These are phyloP conservation scores for Aspergillus pseudonomiae DNA, from an alignment of 2,329 filamentous ascomycete genomes.

Conservation along the genomic window DNA sequence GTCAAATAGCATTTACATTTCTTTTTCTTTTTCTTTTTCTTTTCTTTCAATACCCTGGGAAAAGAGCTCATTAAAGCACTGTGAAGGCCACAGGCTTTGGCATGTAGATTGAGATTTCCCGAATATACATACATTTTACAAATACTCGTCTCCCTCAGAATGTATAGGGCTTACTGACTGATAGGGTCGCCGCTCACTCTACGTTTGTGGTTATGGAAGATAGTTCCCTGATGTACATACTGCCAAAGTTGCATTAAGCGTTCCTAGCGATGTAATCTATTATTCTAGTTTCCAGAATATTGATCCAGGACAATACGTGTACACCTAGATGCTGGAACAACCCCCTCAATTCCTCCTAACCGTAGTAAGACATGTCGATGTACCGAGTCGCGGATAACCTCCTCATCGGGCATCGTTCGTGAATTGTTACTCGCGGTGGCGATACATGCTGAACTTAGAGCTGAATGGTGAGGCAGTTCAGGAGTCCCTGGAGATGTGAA, in stretches of 20 bases:
- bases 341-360: not conserved
- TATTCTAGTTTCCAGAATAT: not conserved
- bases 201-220: not conserved
- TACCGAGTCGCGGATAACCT: not conserved
- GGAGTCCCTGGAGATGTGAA: not conserved
- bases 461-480: conserved; percentile 2
- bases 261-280: not conserved
- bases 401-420: not conserved
- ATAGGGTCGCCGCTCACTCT: not conserved
- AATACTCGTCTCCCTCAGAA: too few relatives aligned
- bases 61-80: too few relatives aligned
- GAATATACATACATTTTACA: too few relatives aligned
- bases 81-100: too few relatives aligned
- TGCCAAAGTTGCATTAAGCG: not conserved
- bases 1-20: too few relatives aligned
- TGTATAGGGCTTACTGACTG: too few relatives aligned
- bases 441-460: not conserved
- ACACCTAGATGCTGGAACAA: not conserved
- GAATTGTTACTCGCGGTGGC: not conserved
- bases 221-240: not conserved
- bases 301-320: not conserved
- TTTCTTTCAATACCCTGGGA: too few relatives aligned
- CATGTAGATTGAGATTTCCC: too few relatives aligned
- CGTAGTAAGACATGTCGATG: not conserved
- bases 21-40: too few relatives aligned